Evolutionary conservation across 305 asterid genomes (phyloP).

Genomic region (Solanum hybrid): DNA sequence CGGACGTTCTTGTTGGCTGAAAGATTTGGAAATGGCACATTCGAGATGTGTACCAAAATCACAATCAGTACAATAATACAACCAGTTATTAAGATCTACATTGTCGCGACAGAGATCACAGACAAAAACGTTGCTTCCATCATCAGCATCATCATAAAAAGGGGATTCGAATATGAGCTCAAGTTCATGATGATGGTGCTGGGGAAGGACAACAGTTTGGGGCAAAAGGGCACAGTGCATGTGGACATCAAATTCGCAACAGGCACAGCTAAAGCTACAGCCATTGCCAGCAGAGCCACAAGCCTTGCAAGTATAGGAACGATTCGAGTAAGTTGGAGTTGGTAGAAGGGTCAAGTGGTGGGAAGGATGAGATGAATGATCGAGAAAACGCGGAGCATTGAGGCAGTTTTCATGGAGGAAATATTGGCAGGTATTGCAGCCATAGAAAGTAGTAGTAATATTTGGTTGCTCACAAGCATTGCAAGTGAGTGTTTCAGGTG

Average conservation of each 20-base stretch:
- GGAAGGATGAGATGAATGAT: conserved; percentile 24
- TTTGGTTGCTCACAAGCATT: background rate
- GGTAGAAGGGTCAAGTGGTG: conserved; percentile 35
- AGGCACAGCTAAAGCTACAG: conserved; percentile 21
- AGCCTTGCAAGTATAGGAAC: conserved; percentile 14
- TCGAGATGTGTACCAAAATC: conserved; percentile 13
- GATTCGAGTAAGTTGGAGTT: conserved; percentile 14
- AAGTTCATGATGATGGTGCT: conserved; percentile 8
- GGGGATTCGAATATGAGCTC: background rate
- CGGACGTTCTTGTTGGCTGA: background rate
- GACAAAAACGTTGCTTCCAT: background rate
- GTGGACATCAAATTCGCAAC: conserved; percentile 27
- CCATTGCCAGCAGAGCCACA: conserved; percentile 19
- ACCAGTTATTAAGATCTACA: conserved; percentile 12
- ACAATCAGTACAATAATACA: conserved; percentile 16
- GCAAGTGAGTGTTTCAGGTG: background rate
- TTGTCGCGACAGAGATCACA: background rate
- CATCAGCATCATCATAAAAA: background rate
- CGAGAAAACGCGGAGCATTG: conserved; percentile 23
- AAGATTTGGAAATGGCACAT: background rate
- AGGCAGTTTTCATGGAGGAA: conserved; percentile 20
- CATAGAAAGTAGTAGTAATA: background rate
- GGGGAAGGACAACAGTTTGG: background rate
- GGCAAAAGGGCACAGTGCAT: background rate
- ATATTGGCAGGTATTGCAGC: conserved; percentile 28